Base-by-base conservation (phyloP, 495 filamentous ascomycete species). In the Glutinoglossum americanum region DNA sequence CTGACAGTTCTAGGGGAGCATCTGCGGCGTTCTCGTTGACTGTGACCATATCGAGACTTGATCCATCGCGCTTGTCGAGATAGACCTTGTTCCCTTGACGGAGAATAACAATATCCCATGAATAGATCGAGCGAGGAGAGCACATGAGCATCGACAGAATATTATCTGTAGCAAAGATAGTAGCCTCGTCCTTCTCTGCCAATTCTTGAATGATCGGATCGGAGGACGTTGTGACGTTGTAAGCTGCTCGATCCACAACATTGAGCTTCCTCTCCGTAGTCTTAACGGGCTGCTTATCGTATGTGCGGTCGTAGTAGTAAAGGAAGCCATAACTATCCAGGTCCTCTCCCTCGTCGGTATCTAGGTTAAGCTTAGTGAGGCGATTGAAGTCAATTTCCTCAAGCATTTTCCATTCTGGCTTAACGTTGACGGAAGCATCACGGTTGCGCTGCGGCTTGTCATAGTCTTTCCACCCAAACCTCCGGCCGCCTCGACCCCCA, bases 61-160 rank as follows among this genome's bases (percentile, higher is more conserved):
- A 84, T 58, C 85, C 86, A 57, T 94, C 89, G 57, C 92, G 85
- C 80, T 98, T 98, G 77, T 98, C 92, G 62, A 98, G 83, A 78
- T 84, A 98, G 70, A 98, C 78, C 77, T 96, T 96, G 80, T 88
- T 85, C 67, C 84, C 87, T 67, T 90, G 85, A 63, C 83, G 79
- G 55, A 84, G 71, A 61, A 98, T 90, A 66, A 98, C 84, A 59
- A 98, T 81, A 70, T 98, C 92, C 92, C 92, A 98, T 13, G 89
- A 87, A 76, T 96, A 95, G 51, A 98, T 85, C 39, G 85, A 92
- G 57, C 92, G 82, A 41, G 93, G 84, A 21, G 92, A 81, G 70
- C 93, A 97, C 92, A 98, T 98, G 63, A 98, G 82, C 90, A 96
- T 96, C 57, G 89, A 95, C 55, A 98, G 79, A 64, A 97, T 89